Evolutionary conservation across 176 grass and related monocot genomes (phyloP).

Genomic region (Neostapfia colusana): DNA sequence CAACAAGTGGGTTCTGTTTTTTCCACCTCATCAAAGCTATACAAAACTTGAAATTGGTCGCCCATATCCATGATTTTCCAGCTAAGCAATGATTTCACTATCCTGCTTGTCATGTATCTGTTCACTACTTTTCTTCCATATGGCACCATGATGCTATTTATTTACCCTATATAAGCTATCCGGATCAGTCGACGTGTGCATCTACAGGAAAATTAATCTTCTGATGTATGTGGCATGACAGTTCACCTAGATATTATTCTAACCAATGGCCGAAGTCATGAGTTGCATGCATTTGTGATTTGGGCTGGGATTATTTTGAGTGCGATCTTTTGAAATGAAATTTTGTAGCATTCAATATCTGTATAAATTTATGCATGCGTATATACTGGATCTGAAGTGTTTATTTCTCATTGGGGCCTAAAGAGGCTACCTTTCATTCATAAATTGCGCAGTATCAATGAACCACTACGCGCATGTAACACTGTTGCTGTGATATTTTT

Average conservation of each 20-base stretch:
- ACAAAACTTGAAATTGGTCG: slow-evolving; percentile 37
- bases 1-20: slow-evolving; percentile 28
- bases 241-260: not conserved
- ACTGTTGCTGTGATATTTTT: slow-evolving; percentile 17
- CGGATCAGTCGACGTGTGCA: not conserved
- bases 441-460: not conserved
- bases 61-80: slow-evolving; percentile 48
- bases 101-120: slow-evolving; percentile 20
- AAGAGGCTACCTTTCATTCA: not conserved
- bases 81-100: slow-evolving; percentile 28
- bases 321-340: too few species aligned
- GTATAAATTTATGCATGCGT: too few species aligned
- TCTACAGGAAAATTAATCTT: not conserved
- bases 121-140: slow-evolving; percentile 32
- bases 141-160: not conserved
- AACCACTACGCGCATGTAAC: not conserved
- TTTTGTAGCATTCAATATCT: not conserved
- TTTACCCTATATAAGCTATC: not conserved
- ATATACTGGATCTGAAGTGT: not conserved
- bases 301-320: too few species aligned
- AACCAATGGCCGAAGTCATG: slow-evolving; percentile 19
- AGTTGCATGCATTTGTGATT: not conserved
- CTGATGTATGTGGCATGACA: not conserved
- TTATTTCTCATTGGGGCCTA: not conserved
- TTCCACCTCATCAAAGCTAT: slow-evolving; percentile 44